These are phyloP conservation scores for Colletotrichum truncatum DNA, from an alignment of 2,329 filamentous ascomycete genomes.

Conservation along the genomic window DNA sequence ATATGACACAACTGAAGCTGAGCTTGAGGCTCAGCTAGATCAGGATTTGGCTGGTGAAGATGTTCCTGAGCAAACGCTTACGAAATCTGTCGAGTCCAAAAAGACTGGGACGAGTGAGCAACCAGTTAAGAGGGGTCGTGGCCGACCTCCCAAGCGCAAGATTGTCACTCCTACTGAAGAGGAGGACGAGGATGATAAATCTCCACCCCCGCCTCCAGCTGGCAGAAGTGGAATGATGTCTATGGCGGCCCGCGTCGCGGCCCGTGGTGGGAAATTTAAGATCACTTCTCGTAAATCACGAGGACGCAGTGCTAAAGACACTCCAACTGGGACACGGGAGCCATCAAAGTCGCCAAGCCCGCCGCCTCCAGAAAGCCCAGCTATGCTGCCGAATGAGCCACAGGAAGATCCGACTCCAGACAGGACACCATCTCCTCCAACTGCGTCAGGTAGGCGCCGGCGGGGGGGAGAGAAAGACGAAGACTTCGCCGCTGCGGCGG, in stretches of 20 bases:
- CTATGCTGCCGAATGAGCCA: background rate
- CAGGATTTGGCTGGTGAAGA: conserved; percentile 40
- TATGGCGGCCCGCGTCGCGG: conserved; percentile 65
- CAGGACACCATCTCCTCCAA: conserved; percentile 6
- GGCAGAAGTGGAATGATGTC: conserved; percentile 52
- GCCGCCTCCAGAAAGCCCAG: background rate
- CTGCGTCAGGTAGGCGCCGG: background rate
- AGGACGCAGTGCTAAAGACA: background rate
- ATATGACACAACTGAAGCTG: conserved; percentile 37
- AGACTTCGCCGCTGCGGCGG: background rate
- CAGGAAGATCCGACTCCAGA: conserved; percentile 9
- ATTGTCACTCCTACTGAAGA: background rate
- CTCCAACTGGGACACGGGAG: background rate
- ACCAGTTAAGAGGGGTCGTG: conserved; percentile 21
- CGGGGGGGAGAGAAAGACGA: conserved; percentile 1
- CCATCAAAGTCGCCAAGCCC: background rate
- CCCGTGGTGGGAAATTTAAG: conserved; percentile 62
- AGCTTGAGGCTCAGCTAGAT: conserved; percentile 46
- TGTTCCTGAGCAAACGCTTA: background rate
- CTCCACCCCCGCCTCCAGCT: conserved; percentile 14
- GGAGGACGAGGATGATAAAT: conserved; percentile 4
- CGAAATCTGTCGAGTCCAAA: conserved; percentile 3
- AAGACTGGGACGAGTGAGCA: conserved; percentile 26
- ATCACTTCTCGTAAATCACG: conserved; percentile 49
- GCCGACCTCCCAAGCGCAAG: conserved; percentile 25